Base-by-base conservation (phyloP, 352 stramenopile genomes). In the Pythium insidiosum region DNA sequence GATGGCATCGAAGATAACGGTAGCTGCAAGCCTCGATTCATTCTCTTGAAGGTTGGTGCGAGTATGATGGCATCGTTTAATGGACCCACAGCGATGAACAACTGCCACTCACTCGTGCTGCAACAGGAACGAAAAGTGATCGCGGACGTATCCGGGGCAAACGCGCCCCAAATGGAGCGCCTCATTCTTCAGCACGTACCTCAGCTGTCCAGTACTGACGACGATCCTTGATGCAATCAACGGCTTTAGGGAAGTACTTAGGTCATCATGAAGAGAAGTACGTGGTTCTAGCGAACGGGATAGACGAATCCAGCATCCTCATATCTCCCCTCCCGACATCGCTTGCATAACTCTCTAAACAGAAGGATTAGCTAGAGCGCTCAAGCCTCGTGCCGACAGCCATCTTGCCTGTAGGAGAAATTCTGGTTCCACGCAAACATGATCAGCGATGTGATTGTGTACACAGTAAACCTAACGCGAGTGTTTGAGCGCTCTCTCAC, bases 1-100 rank as follows among this genome's bases (percentile, higher is more conserved):
- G 68, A 84, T 41, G 63, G 68, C 31, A 25, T 82, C 25, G 66
- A 79, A 41, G 70, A 85, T 44, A 66, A 44, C 21, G 67, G 59
- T 7, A 76, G 66, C 46, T 87, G 75, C 54, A 88, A 85, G 45
- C 72, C 70, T 30, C 63, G 69, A 24, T 81, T 84, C 46, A 28
- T 88, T 19, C 61, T 85, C 50, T 75, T 78, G 33, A 69, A 69
- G 54, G 66, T 83, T n/a, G n/a, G 43, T 16, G 39, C 43, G 6
- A 5, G 19, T 23, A 20, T 53, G 11, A 38, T 23, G 22, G 9
- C 3, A 15, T 43, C 38, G 33, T 40, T 18, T 45, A 22, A n/a
- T n/a, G n/a, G n/a, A n/a, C n/a, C n/a, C n/a, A n/a, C n/a, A n/a
- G n/a, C n/a, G n/a, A n/a, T n/a, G n/a, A n/a, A n/a, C n/a, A n/a